Evolutionary conservation across 2,329 filamentous ascomycete genomes (phyloP), one percentile per base, ranked within the genome.

Genomic region (Calonectria honghensis): DNA sequence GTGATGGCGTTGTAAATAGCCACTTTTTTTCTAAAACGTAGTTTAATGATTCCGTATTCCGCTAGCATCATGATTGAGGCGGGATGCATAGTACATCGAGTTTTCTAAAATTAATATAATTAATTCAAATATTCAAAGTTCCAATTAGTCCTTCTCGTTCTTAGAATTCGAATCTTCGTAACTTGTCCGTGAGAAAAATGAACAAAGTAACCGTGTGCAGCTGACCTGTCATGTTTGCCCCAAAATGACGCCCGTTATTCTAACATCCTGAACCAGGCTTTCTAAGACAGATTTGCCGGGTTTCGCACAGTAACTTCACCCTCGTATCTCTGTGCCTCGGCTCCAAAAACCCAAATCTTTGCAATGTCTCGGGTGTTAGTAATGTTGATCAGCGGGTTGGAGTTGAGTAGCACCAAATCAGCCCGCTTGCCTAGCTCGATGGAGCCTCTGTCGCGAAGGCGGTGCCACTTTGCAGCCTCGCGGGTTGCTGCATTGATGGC

Each of bases 341-440:
- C 11, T 48, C 61, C 61, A 13, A n/a, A 45, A 65, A 65, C 39
- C 61, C 61, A 65, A 32, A 65, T 48, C 27, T 24, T 65, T 32
- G 39, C 61, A 24, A 65, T 50, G 14, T 65, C 61, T 48, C 41
- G 39, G 20, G 65, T 54, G 5, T 57, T 68, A 3, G 48, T 68
- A 6, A 68, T 68, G 24, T 68, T 48, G 0, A 24, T 18, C 16
- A 59, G 13, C 2, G 66, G 66, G 16, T 68, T 18, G 0, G 32
- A 24, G 37, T 59, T 59, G 10, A 68, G 51, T 27, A 68, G 6
- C 7, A 68, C n/a, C 27, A 68, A 48, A 54, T 68, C 66, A 14
- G 66, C 66, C 14, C 66, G 6, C 27, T 45, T 39, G 16, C 66
- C 66, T 1, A 35, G 2, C 2, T n/a, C 24, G 6, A 68, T 29